Percentiles rank a stretch among this genome's conserved stretches.
Conservation (phyloP, 1,284 basidiomycete genomes). For the Puccinia novopanici region DNA sequence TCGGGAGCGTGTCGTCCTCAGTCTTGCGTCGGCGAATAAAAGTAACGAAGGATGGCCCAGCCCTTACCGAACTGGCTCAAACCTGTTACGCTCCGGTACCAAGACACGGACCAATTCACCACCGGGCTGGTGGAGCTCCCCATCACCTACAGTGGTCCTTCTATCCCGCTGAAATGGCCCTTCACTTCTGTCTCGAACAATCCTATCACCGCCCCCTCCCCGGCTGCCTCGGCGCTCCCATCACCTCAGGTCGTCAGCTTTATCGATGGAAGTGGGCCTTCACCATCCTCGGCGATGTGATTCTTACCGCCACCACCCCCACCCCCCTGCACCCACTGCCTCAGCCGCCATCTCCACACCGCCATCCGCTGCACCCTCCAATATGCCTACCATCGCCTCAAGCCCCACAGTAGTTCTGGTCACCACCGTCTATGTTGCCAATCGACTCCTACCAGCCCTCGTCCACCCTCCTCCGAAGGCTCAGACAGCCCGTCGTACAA, state of each 20-base stretch:
- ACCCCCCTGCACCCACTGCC: slow-evolving; percentile 2
- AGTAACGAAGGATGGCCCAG: slow-evolving; percentile 6
- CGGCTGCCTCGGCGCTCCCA: no score
- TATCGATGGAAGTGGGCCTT: slow-evolving; percentile 46
- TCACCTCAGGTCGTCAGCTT: slow-evolving; percentile 35
- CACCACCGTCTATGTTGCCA: slow-evolving; percentile 21
- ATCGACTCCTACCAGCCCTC: background rate
- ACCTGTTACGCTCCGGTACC: slow-evolving; percentile 35
- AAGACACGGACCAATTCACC: slow-evolving; percentile 36
- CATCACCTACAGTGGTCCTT: slow-evolving; percentile 45
- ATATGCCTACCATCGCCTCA: background rate
- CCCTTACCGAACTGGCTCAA: slow-evolving; percentile 45
- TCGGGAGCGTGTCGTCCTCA: background rate
- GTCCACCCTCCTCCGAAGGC: background rate
- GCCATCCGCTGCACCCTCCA: background rate
- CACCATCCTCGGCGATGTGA: slow-evolving; percentile 27
- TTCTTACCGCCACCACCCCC: slow-evolving; percentile 14
- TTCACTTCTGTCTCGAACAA: slow-evolving; percentile 23
- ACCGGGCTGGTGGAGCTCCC: slow-evolving; percentile 43
- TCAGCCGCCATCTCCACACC: background rate
- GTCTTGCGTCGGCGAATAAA: background rate
- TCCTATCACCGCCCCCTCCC: slow-evolving; percentile 12
- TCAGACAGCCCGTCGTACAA: background rate
- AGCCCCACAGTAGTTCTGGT: slow-evolving; percentile 18
- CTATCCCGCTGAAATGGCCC: slow-evolving; percentile 45